Conservation (phyloP, 441 rosid genomes). For the Croton setiger region DNA sequence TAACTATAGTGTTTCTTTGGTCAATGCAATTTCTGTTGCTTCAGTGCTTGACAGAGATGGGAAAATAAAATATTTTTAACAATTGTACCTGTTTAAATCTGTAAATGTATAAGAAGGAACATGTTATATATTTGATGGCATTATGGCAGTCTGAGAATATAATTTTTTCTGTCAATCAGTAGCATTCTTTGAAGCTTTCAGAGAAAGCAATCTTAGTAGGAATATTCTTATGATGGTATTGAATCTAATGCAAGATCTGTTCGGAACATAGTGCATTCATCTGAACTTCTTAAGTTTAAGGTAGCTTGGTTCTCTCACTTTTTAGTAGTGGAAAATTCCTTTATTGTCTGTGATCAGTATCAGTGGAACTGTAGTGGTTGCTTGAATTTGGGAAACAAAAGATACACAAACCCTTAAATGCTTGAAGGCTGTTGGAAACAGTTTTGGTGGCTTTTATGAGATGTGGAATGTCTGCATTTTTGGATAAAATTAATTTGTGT, state of each 20-base stretch:
- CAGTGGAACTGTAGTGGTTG: no score
- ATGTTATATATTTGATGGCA: background rate
- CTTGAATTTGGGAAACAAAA: background rate
- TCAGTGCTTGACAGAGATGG: background rate
- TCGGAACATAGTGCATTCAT: background rate
- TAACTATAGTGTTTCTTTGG: background rate
- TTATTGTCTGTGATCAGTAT: background rate
- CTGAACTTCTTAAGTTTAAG: background rate
- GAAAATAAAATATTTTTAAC: background rate
- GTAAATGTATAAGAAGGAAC: background rate
- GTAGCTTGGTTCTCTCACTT: background rate
- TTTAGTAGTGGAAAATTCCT: background rate
- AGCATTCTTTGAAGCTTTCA: slow-evolving; percentile 1
- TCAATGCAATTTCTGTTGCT: background rate
- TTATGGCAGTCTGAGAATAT: background rate
- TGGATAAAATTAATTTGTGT: background rate
- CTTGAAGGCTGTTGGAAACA: background rate
- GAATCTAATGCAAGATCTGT: background rate
- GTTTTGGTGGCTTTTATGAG: background rate
- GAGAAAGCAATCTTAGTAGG: background rate
- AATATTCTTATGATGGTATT: background rate
- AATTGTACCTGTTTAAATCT: background rate
- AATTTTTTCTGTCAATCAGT: background rate
- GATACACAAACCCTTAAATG: background rate
- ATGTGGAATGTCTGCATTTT: background rate